Evolutionary conservation across 352 stramenopile genomes (phyloP), one percentile per base, ranked within the genome.

Genomic region (Pythium vanterpoolii): DNA sequence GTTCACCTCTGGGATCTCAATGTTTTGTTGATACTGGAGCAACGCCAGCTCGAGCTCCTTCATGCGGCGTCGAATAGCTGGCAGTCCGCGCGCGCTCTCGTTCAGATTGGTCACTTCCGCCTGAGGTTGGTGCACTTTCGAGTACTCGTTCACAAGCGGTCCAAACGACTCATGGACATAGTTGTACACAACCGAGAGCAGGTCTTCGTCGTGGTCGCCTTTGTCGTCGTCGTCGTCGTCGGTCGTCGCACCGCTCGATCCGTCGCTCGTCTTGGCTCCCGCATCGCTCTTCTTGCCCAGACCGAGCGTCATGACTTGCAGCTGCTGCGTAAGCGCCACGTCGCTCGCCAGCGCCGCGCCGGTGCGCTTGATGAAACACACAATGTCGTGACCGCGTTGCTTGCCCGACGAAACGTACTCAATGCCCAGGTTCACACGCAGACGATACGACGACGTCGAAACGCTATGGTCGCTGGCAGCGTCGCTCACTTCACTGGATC

Each of bases 41-140:
- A 98, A 66, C 10, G 94, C 93, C 19, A 98, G 73, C 60, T 98
- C 95, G 21, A 98, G 77, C 65, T 98, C 95, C 52, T 96, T 97
- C 76, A 98, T 93, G 46, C 82, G 72, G 34, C 87, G 86, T 39
- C 92, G 90, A 66, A 98, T 95, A 14, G 86, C 86, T 18, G 87
- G 83, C 26, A 96, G 52, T 21, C 84, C 84, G 71, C 83, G 72
- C 19, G 76, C 82, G 49, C 74, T 80, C 70, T 91, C 83, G 48
- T 72, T 86, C 52, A 80, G 31, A 51, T 76, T 92, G 19, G 65
- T 63, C 28, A 83, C 67, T 52, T 90, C 82, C 34, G 74, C 75
- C 60, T 92, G 83, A 13, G 79, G 74, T 73, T 89, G 76, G 57
- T 92, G 83, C 45, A 89, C 78, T 58, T 91, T 91, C 1, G 86